Evolutionary conservation across 306 rosid species (phyloP).

Genomic region (Lupinus albus): DNA sequence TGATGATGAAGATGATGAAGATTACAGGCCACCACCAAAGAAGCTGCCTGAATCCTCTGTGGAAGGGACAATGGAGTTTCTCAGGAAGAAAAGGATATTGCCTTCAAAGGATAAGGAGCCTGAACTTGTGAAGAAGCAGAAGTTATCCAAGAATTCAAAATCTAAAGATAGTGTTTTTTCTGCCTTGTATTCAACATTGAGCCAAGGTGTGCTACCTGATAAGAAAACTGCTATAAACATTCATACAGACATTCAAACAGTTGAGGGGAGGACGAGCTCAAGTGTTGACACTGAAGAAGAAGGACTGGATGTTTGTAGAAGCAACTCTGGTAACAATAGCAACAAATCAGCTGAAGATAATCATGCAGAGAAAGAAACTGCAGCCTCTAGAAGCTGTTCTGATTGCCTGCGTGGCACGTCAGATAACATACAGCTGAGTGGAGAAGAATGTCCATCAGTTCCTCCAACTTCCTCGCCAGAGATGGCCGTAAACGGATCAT

Average conservation of each 20-base stretch:
- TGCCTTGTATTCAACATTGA: conserved; percentile 72
- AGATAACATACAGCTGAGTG: conserved; percentile 66
- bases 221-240: conserved; percentile 54
- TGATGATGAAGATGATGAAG: conserved; percentile 93
- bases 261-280: conserved; percentile 53
- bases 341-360: conserved; percentile 49
- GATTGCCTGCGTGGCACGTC: conserved; percentile 58
- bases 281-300: conserved; percentile 50
- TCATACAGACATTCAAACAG: conserved; percentile 40
- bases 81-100: conserved; percentile 70
- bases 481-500: conserved; percentile 93
- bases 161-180: conserved; percentile 75
- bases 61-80: conserved; percentile 75
- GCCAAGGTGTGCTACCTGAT: conserved; percentile 75
- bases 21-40: conserved; percentile 84
- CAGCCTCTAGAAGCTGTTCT: conserved; percentile 61
- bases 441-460: conserved; percentile 73
- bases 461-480: conserved; percentile 83
- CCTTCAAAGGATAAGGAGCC: conserved; percentile 67
- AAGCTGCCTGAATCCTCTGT: conserved; percentile 66
- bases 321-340: conserved; percentile 50
- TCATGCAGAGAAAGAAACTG: conserved; percentile 59
- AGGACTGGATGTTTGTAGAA: conserved; percentile 47
- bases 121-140: conserved; percentile 69
- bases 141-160: conserved; percentile 60